Percentiles rank a stretch among this genome's conserved stretches.
Conservation (phyloP, 2,329 filamentous ascomycete genomes). For the Aspergillus ochraceus region DNA sequence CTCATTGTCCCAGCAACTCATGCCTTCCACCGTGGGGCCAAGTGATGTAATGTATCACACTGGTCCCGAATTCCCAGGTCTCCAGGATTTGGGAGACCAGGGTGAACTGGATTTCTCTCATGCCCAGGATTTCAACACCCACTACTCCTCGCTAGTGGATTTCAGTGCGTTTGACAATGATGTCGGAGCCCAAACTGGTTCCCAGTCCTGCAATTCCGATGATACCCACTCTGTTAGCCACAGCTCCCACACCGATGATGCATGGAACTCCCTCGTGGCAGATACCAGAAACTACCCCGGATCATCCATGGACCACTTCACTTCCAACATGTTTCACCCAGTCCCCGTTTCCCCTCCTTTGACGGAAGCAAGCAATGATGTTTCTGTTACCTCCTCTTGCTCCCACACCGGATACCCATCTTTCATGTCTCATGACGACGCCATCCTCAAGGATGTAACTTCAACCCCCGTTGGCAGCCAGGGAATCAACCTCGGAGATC, state of each 20-base stretch:
- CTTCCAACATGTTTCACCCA: conserved; percentile 36
- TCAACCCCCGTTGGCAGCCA: conserved; percentile 35
- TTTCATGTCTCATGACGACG: conserved; percentile 40
- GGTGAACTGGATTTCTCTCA: conserved; percentile 38
- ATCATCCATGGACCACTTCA: conserved; percentile 37
- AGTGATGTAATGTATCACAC: conserved; percentile 40
- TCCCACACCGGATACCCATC: conserved; percentile 40
- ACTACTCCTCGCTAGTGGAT: conserved; percentile 40
- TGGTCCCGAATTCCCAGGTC: conserved; percentile 39
- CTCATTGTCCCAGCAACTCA: conserved; percentile 42
- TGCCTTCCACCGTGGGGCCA: conserved; percentile 39
- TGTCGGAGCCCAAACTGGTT: conserved; percentile 32
- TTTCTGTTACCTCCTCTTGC: conserved; percentile 42
- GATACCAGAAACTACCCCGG: conserved; percentile 35
- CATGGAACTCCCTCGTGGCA: conserved; percentile 39
- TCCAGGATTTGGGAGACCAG: conserved; percentile 38
- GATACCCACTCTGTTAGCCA: conserved; percentile 39
- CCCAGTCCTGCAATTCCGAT: conserved; percentile 35
- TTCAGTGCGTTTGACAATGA: conserved; percentile 44
- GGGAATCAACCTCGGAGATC: conserved; percentile 39
- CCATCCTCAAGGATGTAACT: conserved; percentile 37
- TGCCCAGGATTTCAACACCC: conserved; percentile 36
- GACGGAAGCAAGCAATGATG: conserved; percentile 44
- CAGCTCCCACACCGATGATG: conserved; percentile 37
- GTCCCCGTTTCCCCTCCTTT: conserved; percentile 44